Base-by-base conservation (phyloP, 192 early-diverging fungal species). In the Backusella australiensis region DNA sequence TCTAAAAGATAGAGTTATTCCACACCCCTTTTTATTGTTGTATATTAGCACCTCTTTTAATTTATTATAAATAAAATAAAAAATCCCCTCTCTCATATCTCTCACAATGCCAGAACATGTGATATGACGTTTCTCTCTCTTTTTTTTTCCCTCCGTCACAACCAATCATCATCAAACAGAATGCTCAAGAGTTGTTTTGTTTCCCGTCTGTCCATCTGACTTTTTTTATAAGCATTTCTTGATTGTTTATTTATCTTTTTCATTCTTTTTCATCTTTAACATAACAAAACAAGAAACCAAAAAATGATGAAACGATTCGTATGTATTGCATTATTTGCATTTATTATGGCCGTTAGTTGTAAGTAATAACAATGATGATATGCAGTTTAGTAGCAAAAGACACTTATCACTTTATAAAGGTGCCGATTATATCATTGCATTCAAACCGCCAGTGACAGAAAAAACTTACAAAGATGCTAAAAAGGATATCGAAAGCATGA, bases 341-440 rank as follows among this genome's bases (percentile, higher is more conserved):
- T 63, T 63, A 63, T 63, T 29, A 63, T 63, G 56, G 56, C 56
- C 0, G 56, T 63, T 63, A 29, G 11, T 29, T 63, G 56, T 63
- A 63, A 63, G 56, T 63, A 9, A 23, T 56, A 6, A 23, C 1
- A 8, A 8, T 8, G 32, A 32, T 3, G 2, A 32, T 32, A 32
- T 32, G 32, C 8, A 29, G 21, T 63, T 63, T 12, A 14, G 21
- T 12, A 26, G 56, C 23, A 63, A 26, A 63, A 63, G 11, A 63
- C 29, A 63, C 21, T 63, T 23, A 63, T 3, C 56, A 2, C 1
- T 26, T 26, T 59, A 63, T 63, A 63, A 63, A 63, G 56, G 56
- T 63, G 56, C 14, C 17, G 70, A 44, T 39, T 79, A 79, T 44
- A 79, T 79, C 74, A 49, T 79, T 21, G 73, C 73, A 4, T 70